Evolutionary conservation across 2,329 filamentous ascomycete species (phyloP), one percentile per base, ranked within the genome.

Genomic region (Podosphaera xanthii): DNA sequence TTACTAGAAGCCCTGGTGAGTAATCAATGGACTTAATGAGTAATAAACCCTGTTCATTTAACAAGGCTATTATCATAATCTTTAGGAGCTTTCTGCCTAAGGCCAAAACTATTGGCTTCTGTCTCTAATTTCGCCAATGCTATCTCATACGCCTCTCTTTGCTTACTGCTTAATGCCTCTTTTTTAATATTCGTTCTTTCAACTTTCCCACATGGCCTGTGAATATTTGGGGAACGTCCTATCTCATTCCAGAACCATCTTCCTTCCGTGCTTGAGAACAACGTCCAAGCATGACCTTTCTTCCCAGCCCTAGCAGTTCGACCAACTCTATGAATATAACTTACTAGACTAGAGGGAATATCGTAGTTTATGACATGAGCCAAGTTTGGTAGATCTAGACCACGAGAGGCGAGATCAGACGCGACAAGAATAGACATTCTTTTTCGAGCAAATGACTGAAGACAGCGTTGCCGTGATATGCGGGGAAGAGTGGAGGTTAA

Each of bases 281-380:
- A 72, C 0, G 89, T 95, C 87, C 89, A 95, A 0, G 91, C 88
- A 55, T 81, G 77, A 1, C 91, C 91, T 0, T 72, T 64, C 59
- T 81, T 80, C 1, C 86, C 88, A 0, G 87, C 92, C 69, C 90
- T 78, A 0, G 91, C 91, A 0, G 91, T 96, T 60, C 92, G 82
- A 44, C 92, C 91, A 1, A 96, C 88, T 48, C 92, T 84, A 70
- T 97, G 92, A 3, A 97, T 82, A 66, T 97, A 97, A 33, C 82
- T 84, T 4, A 84, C 85, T 40, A 89, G 74, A 66, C 84, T 90
- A 3, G 81, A 78, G 0, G 91, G 91, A 58, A 96, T 77, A 69
- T 96, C 91, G 74, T 97, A 97, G 72, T 95, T 96, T 71, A 97
- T 75, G 54, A 97, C 88, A 67, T 94, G 86, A 42, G 83, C 82